These are phyloP conservation scores for Fistulinella cinereoalba DNA, from an alignment of 1,284 basidiomycete genomes.

Conservation along the genomic window DNA sequence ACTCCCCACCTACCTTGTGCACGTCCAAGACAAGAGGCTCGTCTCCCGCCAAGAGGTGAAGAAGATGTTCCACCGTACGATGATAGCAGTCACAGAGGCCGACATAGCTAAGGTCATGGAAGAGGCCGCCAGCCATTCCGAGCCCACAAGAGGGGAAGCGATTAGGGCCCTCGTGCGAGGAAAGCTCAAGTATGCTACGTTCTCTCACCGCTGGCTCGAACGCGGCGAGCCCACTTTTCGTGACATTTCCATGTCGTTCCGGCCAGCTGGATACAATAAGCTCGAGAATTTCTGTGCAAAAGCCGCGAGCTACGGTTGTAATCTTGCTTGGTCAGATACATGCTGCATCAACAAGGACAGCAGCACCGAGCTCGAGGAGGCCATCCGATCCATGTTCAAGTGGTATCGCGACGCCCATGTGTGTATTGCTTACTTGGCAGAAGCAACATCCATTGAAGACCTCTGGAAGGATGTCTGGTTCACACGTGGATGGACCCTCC, in stretches of 20 bases:
- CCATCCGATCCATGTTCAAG: not conserved
- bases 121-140: constrained; percentile 41
- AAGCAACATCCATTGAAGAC: not conserved
- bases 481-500: not conserved
- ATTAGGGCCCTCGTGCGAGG: constrained; percentile 41
- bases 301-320: not conserved
- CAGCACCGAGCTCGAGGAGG: not conserved
- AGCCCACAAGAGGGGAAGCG: constrained; percentile 37
- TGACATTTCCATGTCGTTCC: constrained; percentile 35
- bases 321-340: not conserved
- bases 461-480: not conserved
- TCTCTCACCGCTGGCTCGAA: constrained; percentile 63
- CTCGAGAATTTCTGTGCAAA: not conserved
- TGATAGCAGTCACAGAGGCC: constrained; percentile 25
- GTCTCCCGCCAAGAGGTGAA: constrained; percentile 33
- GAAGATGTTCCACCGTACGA: constrained; percentile 26
- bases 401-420: not conserved
- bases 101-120: constrained; percentile 21
- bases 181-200: constrained; percentile 51
- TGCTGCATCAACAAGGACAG: not conserved
- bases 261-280: constrained; percentile 16
- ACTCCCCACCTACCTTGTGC: constrained; percentile 29
- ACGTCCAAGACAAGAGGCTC: constrained; percentile 27
- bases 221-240: constrained; percentile 60
- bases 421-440: not conserved